phyloP scores from a whole-genome alignment of 2,329 filamentous ascomycete species.

The Apiospora kogelbergensis region DNA sequence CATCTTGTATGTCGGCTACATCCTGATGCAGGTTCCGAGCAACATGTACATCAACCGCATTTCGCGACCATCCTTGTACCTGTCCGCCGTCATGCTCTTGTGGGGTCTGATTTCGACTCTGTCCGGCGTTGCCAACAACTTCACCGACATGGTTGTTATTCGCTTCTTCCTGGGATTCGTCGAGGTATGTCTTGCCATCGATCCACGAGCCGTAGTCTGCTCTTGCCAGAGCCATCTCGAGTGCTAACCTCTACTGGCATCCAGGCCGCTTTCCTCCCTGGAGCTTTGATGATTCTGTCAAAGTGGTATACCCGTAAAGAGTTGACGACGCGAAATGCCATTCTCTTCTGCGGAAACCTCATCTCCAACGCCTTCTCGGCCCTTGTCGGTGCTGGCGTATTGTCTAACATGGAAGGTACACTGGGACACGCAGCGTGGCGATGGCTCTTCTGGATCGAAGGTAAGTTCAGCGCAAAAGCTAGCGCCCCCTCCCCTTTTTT shows the following conservation, averaged over 20 bases:
- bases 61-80: slow-evolving; percentile 50
- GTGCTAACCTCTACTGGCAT: neutral
- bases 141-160: slow-evolving; percentile 52
- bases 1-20: slow-evolving; percentile 67
- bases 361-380: slow-evolving; percentile 61
- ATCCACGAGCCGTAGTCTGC: neutral
- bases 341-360: slow-evolving; percentile 60
- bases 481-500: neutral
- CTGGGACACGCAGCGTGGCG: slow-evolving; percentile 57
- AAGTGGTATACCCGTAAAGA: slow-evolving; percentile 67
- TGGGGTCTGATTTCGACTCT: slow-evolving; percentile 63
- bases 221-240: neutral
- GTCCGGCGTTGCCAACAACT: slow-evolving; percentile 52
- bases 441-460: slow-evolving; percentile 55
- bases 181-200: slow-evolving; percentile 25
- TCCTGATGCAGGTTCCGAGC: slow-evolving; percentile 62
- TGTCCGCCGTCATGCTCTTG: slow-evolving; percentile 51
- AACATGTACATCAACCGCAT: slow-evolving; percentile 58
- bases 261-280: slow-evolving; percentile 65
- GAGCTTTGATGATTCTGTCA: slow-evolving; percentile 61
- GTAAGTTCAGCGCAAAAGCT: neutral
- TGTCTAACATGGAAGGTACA: slow-evolving; percentile 57
- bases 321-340: slow-evolving; percentile 53
- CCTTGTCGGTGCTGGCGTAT: slow-evolving; percentile 57
- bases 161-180: slow-evolving; percentile 63